Conservation (phyloP, 2,329 filamentous ascomycete genomes). For the Cytospora schulzeri region DNA sequence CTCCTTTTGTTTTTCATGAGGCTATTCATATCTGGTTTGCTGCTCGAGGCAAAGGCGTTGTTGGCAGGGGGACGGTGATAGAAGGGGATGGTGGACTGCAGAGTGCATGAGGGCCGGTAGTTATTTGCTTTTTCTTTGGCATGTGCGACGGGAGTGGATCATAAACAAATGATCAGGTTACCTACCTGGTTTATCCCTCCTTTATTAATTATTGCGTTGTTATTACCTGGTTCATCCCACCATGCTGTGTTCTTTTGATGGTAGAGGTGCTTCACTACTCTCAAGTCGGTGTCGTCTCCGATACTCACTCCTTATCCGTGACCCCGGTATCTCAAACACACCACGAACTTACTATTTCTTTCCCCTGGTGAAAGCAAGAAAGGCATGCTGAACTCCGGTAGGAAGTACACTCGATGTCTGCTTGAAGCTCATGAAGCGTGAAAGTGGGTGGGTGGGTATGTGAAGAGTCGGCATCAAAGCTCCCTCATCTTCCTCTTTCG, state of each 20-base stretch:
- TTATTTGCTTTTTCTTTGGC: background rate
- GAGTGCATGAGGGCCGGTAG: background rate
- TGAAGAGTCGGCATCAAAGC: conserved; percentile 4
- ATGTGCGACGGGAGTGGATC: background rate
- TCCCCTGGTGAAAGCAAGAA: background rate
- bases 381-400: background rate
- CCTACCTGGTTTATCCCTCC: background rate
- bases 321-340: background rate
- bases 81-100: background rate
- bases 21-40: background rate
- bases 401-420: background rate
- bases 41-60: background rate
- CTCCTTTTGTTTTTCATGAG: background rate
- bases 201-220: background rate
- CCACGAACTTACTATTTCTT: too few relatives aligned
- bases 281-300: background rate
- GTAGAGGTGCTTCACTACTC: background rate
- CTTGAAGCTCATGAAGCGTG: background rate
- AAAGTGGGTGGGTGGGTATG: background rate
- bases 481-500: background rate
- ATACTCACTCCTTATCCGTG: background rate
- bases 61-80: background rate
- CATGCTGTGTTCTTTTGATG: background rate
- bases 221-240: background rate
- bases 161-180: background rate